Percentiles rank a stretch among this genome's conserved stretches.
These are phyloP conservation scores for Ophiostoma sp. DNA, from an alignment of 2,329 filamentous ascomycete genomes.

Conservation along the genomic window DNA sequence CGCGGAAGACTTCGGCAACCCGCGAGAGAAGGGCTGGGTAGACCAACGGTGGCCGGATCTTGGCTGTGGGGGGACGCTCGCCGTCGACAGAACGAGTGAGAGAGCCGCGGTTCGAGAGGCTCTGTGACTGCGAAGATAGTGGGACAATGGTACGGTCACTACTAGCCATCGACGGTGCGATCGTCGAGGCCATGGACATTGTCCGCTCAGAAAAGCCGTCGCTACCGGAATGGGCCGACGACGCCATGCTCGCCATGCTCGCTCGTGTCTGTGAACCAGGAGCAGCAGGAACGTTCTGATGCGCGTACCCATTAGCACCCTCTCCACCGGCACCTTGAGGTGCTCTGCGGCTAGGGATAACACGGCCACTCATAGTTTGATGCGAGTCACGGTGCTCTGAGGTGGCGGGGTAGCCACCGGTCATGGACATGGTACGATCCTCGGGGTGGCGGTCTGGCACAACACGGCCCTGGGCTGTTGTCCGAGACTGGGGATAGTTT, in stretches of 20 bases:
- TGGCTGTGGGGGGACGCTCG: constrained; percentile 54
- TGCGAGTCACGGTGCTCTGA: constrained; percentile 68
- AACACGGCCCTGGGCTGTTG: constrained; percentile 83
- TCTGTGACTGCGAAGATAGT: constrained; percentile 12
- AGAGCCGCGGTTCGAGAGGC: constrained; percentile 46
- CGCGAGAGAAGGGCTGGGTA: constrained; percentile 92
- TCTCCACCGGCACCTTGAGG: constrained; percentile 27
- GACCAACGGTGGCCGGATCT: constrained; percentile 72
- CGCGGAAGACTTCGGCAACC: constrained; percentile 86
- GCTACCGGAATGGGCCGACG: constrained; percentile 13
- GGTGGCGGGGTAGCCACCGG: constrained; percentile 65
- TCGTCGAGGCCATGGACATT: constrained; percentile 90
- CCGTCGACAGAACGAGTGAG: constrained; percentile 49
- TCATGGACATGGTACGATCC: constrained; percentile 95
- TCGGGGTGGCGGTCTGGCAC: constrained; percentile 81
- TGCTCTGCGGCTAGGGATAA: constrained; percentile 71
- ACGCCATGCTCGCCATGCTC: constrained; percentile 37
- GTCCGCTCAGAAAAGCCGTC: constrained; percentile 46
- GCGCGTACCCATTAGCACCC: constrained; percentile 35
- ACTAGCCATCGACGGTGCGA: constrained; percentile 59
- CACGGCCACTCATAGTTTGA: constrained; percentile 87
- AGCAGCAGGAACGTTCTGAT: constrained; percentile 32
- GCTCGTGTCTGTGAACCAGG: constrained; percentile 51
- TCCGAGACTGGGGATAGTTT: constrained; percentile 53
- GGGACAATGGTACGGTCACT: constrained; percentile 44